Base-by-base conservation (phyloP, 129 eudicot species). In the Tanacetum coccineum region DNA sequence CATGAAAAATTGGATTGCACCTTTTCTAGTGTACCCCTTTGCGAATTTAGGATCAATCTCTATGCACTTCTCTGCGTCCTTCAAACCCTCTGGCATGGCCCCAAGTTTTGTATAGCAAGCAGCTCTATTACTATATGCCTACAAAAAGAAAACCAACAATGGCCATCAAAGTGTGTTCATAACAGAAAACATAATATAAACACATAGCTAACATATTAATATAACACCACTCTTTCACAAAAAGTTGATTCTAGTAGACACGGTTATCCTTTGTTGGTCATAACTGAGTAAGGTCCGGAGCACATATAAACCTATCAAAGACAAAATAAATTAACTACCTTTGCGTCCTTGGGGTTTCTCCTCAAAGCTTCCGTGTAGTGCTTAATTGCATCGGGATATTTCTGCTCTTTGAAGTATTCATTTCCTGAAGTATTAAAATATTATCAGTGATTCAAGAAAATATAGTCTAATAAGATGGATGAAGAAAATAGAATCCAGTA, bases 11-110 rank as follows among this genome's bases (percentile, higher is more conserved):
- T 94, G 99, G 68, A 90, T 73, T 9, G 95, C 90, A 62, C 95
- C 99, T 72, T 94, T 94, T 57, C 97, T 81, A 9, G 96, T 94
- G 66, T 94, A 94, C 3, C 99, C 99, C 80, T 89, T 94, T 0
- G 87, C 49, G 73, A 94, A 89, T 6, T 93, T 82, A 3, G 99
- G 99, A 76, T 94, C 97, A 66, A 94, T 85, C 70, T 94, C 97
- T 58, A 94, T 84, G 80, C 99, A 94, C 68, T 94, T 94, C 72
- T 94, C 97, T 14, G 99, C 96, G 75, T 94, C 99, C 66, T 94
- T 94, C 40, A 94, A 62, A 1, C 95, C 99, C 86, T 89, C 99
- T 0, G 97, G 99, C 88, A 89, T 66, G 20, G 99, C 99, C 42
- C 87, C 95, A 54, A 94, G 89, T 48, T 94, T 94, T 32, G 95